Conservation (phyloP, 2,329 filamentous ascomycete species). For the Diaporthe vaccinii region DNA sequence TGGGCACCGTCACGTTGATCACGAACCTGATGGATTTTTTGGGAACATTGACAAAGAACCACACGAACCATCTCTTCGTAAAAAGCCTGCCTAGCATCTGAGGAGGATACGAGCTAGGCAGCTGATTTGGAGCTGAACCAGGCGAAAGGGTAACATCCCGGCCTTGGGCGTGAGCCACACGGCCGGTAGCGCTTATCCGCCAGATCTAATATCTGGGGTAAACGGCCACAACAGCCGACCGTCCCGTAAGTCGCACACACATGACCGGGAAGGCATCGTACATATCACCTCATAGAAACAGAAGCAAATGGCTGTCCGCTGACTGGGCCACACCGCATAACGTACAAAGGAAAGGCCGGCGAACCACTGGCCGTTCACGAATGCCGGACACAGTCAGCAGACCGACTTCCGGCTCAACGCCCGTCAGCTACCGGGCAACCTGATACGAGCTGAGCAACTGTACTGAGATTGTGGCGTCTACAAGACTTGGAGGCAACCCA, state of each 20-base stretch:
- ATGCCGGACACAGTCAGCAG: constrained; percentile 23
- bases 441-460: constrained; percentile 24
- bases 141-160: constrained; percentile 17
- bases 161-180: constrained; percentile 1
- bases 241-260: not conserved
- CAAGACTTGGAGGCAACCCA: not conserved
- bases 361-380: not conserved
- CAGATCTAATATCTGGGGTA: constrained; percentile 32
- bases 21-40: not conserved
- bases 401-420: constrained; percentile 21
- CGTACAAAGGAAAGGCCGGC: not conserved
- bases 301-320: not conserved
- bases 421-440: not conserved
- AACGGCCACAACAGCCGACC: constrained; percentile 19
- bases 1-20: not conserved
- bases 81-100: not conserved
- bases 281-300: not conserved
- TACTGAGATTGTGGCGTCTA: not conserved
- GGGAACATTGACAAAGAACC: not conserved
- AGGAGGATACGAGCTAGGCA: constrained; percentile 23
- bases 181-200: constrained; percentile 29
- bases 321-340: constrained; percentile 1
- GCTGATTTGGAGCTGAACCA: constrained; percentile 10
- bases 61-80: not conserved
- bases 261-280: not conserved